Conservation (phyloP, 139 green algal genomes). For the Tetradesmus lagerheimii region DNA sequence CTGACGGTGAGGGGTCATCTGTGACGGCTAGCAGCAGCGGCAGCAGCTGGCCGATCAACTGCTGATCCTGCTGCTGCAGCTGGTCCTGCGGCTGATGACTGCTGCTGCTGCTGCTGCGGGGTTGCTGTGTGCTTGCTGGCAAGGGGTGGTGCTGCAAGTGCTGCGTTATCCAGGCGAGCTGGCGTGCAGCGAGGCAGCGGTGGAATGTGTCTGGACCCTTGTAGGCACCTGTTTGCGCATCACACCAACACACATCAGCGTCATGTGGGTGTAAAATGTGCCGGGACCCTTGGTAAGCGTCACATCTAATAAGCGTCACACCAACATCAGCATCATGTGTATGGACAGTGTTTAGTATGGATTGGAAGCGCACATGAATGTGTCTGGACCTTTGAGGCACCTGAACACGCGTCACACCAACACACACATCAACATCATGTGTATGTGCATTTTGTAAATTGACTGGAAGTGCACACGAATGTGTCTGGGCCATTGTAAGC, state of each 20-base stretch:
- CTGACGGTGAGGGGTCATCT: constrained; percentile 56
- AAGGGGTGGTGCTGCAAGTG: constrained; percentile 26
- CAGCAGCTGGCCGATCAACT: constrained; percentile 35
- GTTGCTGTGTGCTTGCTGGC: not conserved
- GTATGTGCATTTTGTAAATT: no score
- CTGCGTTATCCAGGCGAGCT: constrained; percentile 59
- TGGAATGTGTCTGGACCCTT: constrained; percentile 48
- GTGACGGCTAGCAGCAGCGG: constrained; percentile 50
- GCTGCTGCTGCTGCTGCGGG: not conserved
- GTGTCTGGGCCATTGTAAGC: no score
- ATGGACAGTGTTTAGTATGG: no score
- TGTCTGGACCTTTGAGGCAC: no score
- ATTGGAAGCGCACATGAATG: no score
- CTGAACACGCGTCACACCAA: no score
- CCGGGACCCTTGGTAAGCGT: no score
- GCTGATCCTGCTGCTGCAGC: not conserved
- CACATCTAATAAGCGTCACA: no score
- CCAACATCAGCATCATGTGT: no score
- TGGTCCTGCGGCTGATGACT: not conserved
- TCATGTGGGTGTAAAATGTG: not conserved
- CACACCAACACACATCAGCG: not conserved
- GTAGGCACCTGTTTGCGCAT: not conserved
- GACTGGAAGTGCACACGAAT: no score
- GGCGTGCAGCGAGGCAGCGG: constrained; percentile 58
- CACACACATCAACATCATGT: no score